phyloP scores from a whole-genome alignment of 306 rosid genomes.

The Arachis hypogaea region DNA sequence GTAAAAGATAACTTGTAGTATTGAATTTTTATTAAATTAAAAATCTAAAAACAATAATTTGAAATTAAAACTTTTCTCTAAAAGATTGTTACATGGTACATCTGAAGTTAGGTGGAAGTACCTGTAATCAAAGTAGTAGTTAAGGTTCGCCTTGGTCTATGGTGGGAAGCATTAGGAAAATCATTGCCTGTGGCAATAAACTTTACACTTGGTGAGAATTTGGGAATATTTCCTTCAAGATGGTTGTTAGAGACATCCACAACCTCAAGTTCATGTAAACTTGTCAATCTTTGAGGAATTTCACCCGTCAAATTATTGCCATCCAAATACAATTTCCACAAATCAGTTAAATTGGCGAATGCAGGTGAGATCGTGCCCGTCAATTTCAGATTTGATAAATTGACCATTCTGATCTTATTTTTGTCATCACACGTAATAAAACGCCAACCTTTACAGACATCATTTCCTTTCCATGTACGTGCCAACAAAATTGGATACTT shows the following conservation, averaged over 20 bases:
- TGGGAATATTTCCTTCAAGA: neutral
- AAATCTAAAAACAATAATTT: too few relatives aligned
- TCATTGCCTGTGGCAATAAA: neutral
- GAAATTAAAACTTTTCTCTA: too few relatives aligned
- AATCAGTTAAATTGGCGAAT: constrained; percentile 48
- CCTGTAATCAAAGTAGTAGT: neutral
- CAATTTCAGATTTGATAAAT: constrained; percentile 48
- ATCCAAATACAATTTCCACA: constrained; percentile 44
- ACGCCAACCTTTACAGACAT: constrained; percentile 50
- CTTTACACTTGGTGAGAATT: neutral
- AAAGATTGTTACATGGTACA: too few relatives aligned
- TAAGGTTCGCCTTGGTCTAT: neutral
- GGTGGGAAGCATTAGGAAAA: neutral
- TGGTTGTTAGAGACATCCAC: neutral
- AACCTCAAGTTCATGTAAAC: neutral
- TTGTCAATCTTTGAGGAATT: constrained; percentile 26
- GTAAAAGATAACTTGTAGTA: too few relatives aligned
- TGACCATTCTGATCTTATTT: constrained; percentile 42
- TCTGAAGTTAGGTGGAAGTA: too few relatives aligned
- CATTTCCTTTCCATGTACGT: constrained; percentile 50
- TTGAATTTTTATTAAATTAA: too few relatives aligned
- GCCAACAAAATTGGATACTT: constrained; percentile 55
- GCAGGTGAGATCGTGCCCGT: constrained; percentile 61
- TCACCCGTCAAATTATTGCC: constrained; percentile 53
- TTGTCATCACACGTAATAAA: constrained; percentile 42